phyloP scores from a whole-genome alignment of 2,329 filamentous ascomycete genomes.

The Ascochyta lentis region DNA sequence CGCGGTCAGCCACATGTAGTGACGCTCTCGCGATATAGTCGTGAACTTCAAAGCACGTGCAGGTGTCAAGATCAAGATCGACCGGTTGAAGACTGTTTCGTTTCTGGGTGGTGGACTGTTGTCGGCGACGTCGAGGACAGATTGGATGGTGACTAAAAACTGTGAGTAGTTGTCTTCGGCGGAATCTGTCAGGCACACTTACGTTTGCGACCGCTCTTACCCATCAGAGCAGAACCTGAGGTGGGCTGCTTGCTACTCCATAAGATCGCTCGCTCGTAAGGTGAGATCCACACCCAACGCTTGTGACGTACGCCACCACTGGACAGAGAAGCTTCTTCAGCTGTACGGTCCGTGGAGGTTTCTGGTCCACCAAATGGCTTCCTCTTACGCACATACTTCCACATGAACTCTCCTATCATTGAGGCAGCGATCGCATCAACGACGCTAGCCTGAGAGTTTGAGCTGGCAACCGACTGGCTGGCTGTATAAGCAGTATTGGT shows the following conservation, averaged over 20 bases:
- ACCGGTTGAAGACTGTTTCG: conserved; percentile 79
- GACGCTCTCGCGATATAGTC: conserved; percentile 78
- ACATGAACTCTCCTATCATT: conserved; percentile 99
- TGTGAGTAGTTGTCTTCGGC: conserved; percentile 20
- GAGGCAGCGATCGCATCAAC: conserved; percentile 97
- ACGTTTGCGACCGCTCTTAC: conserved; percentile 94
- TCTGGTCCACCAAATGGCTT: conserved; percentile 89
- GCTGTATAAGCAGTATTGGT: conserved; percentile 65
- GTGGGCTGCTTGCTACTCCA: conserved; percentile 98
- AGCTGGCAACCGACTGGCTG: conserved; percentile 63
- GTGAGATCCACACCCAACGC: conserved; percentile 97
- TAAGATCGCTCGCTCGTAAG: conserved; percentile 93
- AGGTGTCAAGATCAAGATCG: conserved; percentile 92
- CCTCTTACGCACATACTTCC: conserved; percentile 84
- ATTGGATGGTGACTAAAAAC: conserved; percentile 82
- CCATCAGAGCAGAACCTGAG: conserved; percentile 84
- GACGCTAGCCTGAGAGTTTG: conserved; percentile 75
- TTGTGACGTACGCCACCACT: conserved; percentile 78
- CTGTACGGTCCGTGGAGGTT: conserved; percentile 52
- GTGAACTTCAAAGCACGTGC: conserved; percentile 96
- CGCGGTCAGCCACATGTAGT: conserved; percentile 94
- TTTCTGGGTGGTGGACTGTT: conserved; percentile 85
- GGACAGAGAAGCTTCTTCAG: conserved; percentile 69
- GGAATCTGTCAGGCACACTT: conserved; percentile 54
- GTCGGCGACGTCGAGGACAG: conserved; percentile 95